Evolutionary conservation across 2,329 filamentous ascomycete genomes (phyloP).

Genomic region (Curvularia sp.): DNA sequence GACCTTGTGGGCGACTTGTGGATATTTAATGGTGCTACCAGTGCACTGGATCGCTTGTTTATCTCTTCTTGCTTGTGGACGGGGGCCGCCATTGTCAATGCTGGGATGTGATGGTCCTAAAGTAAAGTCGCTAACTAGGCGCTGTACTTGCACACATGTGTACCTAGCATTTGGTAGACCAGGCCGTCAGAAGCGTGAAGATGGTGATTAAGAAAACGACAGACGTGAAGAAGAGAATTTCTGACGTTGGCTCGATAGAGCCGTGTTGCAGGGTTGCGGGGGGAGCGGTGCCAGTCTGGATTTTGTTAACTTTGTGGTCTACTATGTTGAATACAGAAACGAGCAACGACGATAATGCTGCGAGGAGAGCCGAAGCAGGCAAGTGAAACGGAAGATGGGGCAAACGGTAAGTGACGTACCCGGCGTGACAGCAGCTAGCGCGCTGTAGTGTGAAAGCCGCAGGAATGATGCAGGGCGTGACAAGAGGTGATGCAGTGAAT

Average conservation of each 20-base stretch:
- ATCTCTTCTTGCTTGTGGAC: slow-evolving; percentile 35
- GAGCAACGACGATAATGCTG: slow-evolving; percentile 36
- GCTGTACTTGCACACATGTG: slow-evolving; percentile 30
- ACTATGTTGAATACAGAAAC: slow-evolving; percentile 40
- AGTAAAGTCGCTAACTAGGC: slow-evolving; percentile 36
- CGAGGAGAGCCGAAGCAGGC: slow-evolving; percentile 32
- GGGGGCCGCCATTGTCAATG: slow-evolving; percentile 43
- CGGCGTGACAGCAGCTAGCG: slow-evolving; percentile 26
- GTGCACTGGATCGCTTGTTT: slow-evolving; percentile 46
- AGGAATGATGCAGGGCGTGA: not conserved
- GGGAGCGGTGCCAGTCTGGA: slow-evolving; percentile 10
- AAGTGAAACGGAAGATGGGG: slow-evolving; percentile 36
- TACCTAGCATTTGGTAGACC: slow-evolving; percentile 39
- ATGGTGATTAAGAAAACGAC: slow-evolving; percentile 4
- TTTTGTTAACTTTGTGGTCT: slow-evolving; percentile 34
- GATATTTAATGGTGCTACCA: slow-evolving; percentile 49
- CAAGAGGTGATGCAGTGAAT: slow-evolving; percentile 16
- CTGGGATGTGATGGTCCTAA: slow-evolving; percentile 6
- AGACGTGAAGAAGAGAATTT: not conserved
- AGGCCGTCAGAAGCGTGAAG: slow-evolving; percentile 17
- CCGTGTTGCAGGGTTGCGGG: slow-evolving; percentile 26
- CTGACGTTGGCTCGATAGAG: not conserved
- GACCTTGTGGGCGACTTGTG: slow-evolving; percentile 46
- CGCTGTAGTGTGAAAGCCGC: slow-evolving; percentile 5
- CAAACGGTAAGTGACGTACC: slow-evolving; percentile 41